A percentile compares a stretch with the other conserved stretches of the same genome.
phyloP scores from a whole-genome alignment of 371 early-diverging fungal genomes.

The Mortierella sp. region DNA sequence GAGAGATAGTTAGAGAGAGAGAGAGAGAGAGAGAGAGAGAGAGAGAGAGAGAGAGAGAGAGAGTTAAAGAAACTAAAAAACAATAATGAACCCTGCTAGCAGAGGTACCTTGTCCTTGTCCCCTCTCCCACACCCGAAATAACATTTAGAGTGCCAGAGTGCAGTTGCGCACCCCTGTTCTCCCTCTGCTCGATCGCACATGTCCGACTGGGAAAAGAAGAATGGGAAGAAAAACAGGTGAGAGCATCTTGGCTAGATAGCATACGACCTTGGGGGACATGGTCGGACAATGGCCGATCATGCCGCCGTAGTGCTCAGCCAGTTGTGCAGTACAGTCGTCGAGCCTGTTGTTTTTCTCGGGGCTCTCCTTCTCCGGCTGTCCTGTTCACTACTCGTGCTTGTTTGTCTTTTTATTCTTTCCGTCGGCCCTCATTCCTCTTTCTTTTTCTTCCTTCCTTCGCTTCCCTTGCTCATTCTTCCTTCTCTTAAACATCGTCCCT shows the following conservation, averaged over 20 bases:
- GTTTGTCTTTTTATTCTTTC: neutral
- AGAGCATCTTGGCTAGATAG: no score
- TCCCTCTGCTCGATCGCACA: neutral
- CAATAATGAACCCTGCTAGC: neutral
- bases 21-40: no score
- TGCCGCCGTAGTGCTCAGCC: neutral
- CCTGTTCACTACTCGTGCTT: neutral
- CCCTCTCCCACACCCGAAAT: conserved; percentile 1
- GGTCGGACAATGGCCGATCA: neutral
- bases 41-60: no score
- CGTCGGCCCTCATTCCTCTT: neutral
- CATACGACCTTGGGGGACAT: neutral
- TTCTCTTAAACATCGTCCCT: neutral
- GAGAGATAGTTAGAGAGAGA: no score
- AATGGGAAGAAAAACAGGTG: neutral
- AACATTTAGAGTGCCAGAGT: neutral
- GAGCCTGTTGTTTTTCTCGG: neutral
- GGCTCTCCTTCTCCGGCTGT: neutral
- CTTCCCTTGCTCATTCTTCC: neutral
- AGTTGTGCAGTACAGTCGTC: neutral
- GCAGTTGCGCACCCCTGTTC: neutral
- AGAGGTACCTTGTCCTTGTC: neutral
- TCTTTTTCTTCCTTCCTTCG: neutral
- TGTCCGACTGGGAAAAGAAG: neutral
- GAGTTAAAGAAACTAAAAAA: no score